A percentile compares a stretch with the other conserved stretches of the same genome.
Conservation (phyloP, 192 early-diverging fungal genomes). For the Dissophora ornata region DNA sequence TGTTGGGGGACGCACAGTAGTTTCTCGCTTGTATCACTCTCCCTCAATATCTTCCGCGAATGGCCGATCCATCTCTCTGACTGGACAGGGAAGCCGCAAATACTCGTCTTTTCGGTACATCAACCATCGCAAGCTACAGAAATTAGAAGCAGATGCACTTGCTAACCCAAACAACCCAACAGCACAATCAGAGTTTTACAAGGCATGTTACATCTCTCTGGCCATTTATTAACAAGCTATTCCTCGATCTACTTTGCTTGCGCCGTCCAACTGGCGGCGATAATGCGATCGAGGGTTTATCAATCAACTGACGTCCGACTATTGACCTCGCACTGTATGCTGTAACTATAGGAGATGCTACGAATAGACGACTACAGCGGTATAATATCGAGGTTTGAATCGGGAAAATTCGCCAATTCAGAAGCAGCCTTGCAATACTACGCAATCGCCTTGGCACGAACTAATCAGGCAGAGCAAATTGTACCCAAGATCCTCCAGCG, state of each 20-base stretch:
- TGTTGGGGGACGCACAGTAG: background rate
- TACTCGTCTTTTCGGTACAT: constrained; percentile 56
- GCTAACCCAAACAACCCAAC: constrained; percentile 58
- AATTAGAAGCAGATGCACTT: constrained; percentile 68
- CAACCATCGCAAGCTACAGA: constrained; percentile 58
- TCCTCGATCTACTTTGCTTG: no score
- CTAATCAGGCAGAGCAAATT: constrained; percentile 64
- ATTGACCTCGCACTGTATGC: no score
- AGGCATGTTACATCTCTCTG: constrained; percentile 27
- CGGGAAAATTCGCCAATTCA: constrained; percentile 61
- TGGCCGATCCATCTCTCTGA: constrained; percentile 1
- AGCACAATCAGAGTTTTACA: constrained; percentile 66
- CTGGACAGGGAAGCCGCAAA: constrained; percentile 18
- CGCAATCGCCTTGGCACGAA: constrained; percentile 61
- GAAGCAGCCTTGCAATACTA: constrained; percentile 68
- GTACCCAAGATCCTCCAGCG: constrained; percentile 65
- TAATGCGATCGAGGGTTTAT: no score
- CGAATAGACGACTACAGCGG: constrained; percentile 61
- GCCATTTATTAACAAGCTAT: background rate
- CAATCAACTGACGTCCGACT: no score
- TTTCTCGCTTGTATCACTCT: background rate
- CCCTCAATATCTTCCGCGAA: constrained; percentile 17
- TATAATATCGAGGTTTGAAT: constrained; percentile 66
- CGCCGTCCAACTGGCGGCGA: no score
- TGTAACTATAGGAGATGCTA: constrained; percentile 58